Base-by-base conservation (phyloP, 2,329 filamentous ascomycete species). In the Phoma sp. region DNA sequence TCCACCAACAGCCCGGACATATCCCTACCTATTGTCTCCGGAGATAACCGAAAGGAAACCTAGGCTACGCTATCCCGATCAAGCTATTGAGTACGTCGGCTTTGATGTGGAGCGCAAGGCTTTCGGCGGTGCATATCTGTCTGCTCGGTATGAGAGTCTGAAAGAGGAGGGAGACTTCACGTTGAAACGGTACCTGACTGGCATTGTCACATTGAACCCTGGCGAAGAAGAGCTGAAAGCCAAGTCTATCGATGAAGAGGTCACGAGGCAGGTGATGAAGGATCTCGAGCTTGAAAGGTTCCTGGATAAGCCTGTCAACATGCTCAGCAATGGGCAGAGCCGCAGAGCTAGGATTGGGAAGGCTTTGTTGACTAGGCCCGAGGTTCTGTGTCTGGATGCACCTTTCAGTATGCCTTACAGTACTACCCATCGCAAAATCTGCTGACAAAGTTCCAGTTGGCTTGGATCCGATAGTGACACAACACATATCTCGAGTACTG, bases 301-400 rank as follows among this genome's bases (percentile, higher is more conserved):
- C 40, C 78, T 96, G 1, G 83, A 89, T 35, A 88, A 96, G 71
- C 93, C 94, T 0, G 90, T 98, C 7, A 85, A 90, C 22, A 96
- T 95, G 72, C 77, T 99, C 50, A 97, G 92, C 72, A 97, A 98
- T 74, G 95, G 95, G 0, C 95, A 99, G 76, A 94, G 90, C 6
- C 82, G 94, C 60, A 82, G 95, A 50, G 90, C 94, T 7, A 86
- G 91, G 58, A 96, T 99, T 63, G 95, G 92, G 2, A 90, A 92
- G 65, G 92, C 93, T 0, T 77, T 99, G 45, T 81, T 98, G 55
- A 86, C 82, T 6, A 83, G 84, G 47, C 95, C 95, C 0, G 90
- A 96, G 74, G 83, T 96, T 10, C 72, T 99, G 57, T 81, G 98
- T 47, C 60, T 74, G 2, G 95, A 99, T 76, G 94, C 96, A 67